phyloP scores from a whole-genome alignment of 345 rosid species.

The Eucalyptus melliodora region DNA sequence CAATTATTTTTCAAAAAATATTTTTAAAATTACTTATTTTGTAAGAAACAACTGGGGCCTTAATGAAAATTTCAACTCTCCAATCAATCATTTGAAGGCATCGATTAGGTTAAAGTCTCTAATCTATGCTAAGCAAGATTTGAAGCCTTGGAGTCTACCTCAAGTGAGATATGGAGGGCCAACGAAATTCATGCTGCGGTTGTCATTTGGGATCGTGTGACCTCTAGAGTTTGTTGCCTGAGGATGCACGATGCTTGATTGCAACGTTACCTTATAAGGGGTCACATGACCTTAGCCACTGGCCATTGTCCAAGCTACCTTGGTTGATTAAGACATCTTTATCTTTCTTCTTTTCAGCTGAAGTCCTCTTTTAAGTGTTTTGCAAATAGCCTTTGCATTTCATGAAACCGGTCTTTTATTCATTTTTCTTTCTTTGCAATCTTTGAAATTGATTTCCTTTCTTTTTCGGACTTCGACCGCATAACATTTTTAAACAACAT shows the following conservation, averaged over 20 bases:
- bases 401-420: background rate
- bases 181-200: background rate
- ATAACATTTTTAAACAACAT: no score
- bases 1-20: background rate
- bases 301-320: background rate
- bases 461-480: fast-evolving
- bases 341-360: background rate
- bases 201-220: fast-evolving
- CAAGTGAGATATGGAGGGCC: background rate
- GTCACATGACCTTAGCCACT: background rate
- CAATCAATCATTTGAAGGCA: background rate
- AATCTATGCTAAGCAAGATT: no score
- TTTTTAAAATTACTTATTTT: no score
- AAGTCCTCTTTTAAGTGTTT: background rate
- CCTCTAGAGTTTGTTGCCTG: background rate
- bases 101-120: no score
- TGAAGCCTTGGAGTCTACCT: background rate
- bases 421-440: background rate
- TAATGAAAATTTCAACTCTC: background rate
- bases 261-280: background rate
- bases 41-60: background rate
- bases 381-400: background rate
- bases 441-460: background rate
- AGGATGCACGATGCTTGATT: background rate
- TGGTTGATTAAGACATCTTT: background rate